A percentile compares a stretch with the other conserved stretches of the same genome.
phyloP scores from a whole-genome alignment of 192 early-diverging fungal species.

The Funneliformis mosseae region DNA sequence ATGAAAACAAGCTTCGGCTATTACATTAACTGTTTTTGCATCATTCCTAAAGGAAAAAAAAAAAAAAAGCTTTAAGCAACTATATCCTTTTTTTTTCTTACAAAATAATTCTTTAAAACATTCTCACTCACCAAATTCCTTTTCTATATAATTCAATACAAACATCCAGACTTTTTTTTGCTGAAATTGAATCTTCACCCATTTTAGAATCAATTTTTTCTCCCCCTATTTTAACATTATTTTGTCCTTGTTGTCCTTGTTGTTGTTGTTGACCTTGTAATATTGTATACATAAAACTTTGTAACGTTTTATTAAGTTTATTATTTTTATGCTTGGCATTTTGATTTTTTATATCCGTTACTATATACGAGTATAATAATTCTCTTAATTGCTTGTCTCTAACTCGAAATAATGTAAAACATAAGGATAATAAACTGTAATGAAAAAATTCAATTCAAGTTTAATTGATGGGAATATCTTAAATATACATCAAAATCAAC shows the following conservation, averaged over 20 bases:
- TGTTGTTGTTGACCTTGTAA: slow-evolving; percentile 62
- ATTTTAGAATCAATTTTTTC: slow-evolving; percentile 24
- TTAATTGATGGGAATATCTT: no score
- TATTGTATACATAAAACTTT: slow-evolving; percentile 99
- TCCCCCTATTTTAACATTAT: slow-evolving; percentile 28
- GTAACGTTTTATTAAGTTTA: slow-evolving; percentile 96
- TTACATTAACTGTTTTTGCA: slow-evolving; percentile 98
- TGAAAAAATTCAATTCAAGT: no score
- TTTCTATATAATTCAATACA: slow-evolving; percentile 98
- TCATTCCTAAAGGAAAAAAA: slow-evolving; percentile 71
- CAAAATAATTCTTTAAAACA: not conserved
- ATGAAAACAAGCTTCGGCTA: slow-evolving; percentile 95
- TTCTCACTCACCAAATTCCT: slow-evolving; percentile 74
- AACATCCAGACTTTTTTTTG: slow-evolving; percentile 93
- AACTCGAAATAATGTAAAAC: slow-evolving; percentile 95
- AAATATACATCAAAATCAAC: no score
- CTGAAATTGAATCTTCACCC: slow-evolving; percentile 84
- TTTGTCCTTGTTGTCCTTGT: not conserved
- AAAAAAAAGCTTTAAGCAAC: not conserved
- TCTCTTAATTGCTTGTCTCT: slow-evolving; percentile 90
- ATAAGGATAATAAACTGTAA: slow-evolving; percentile 76
- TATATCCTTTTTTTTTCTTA: not conserved
- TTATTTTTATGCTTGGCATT: slow-evolving; percentile 96
- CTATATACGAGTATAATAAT: slow-evolving; percentile 90
- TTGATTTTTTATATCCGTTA: slow-evolving; percentile 91